phyloP scores from a whole-genome alignment of 2,329 filamentous ascomycete species.

The Calonectria pseudoturangicola region DNA sequence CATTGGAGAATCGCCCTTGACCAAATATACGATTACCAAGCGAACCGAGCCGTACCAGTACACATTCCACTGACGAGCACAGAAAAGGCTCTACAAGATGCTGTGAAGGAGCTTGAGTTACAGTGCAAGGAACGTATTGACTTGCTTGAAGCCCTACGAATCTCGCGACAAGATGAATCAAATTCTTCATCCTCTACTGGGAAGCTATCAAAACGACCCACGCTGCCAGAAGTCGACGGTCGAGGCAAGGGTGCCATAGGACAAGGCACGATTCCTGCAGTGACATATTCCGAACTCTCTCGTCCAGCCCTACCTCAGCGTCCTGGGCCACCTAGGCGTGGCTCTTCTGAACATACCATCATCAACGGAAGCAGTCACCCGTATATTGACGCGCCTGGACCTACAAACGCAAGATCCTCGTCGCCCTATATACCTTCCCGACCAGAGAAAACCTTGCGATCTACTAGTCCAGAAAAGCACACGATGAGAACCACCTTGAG shows the following conservation, averaged over 20 bases:
- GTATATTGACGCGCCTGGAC: conserved; percentile 42
- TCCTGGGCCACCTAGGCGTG: conserved; percentile 72
- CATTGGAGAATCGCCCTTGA: conserved; percentile 93
- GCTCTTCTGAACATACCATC: conserved; percentile 69
- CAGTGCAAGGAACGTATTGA: conserved; percentile 97
- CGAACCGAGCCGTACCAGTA: conserved; percentile 81
- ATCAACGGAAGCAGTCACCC: conserved; percentile 57
- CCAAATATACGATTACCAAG: conserved; percentile 90
- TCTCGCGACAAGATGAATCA: conserved; percentile 71
- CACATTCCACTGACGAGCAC: conserved; percentile 86
- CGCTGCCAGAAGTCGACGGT: conserved; percentile 45
- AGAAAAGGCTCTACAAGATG: conserved; percentile 87
- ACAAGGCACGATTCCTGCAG: conserved; percentile 86
- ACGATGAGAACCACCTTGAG: conserved; percentile 78
- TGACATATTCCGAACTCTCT: conserved; percentile 88
- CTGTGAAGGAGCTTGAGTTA: conserved; percentile 86
- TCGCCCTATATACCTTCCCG: conserved; percentile 57
- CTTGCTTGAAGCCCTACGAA: conserved; percentile 85
- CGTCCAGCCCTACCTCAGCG: conserved; percentile 77
- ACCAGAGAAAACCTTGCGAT: conserved; percentile 64
- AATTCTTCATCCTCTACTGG: conserved; percentile 44
- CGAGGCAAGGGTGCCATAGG: conserved; percentile 80
- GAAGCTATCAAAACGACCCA: conserved; percentile 50
- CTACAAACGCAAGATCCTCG: conserved; percentile 50
- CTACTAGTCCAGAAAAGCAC: conserved; percentile 76